Conservation (phyloP, 345 rosid genomes). For the Populus simonii region DNA sequence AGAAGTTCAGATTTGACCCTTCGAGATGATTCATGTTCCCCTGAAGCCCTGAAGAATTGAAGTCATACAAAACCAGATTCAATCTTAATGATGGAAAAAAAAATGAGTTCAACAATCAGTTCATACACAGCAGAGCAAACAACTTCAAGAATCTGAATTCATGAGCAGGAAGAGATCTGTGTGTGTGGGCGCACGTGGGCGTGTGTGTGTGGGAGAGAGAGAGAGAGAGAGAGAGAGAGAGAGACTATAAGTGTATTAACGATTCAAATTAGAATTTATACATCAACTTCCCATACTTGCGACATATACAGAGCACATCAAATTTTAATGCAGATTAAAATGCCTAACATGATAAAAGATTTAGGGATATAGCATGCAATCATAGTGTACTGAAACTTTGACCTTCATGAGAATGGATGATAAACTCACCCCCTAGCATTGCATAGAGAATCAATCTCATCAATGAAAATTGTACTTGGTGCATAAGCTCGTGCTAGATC, state of each 20-base stretch:
- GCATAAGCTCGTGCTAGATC: conserved; percentile 96
- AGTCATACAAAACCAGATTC: neutral
- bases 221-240: neutral
- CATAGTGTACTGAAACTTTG: neutral
- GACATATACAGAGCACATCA: neutral
- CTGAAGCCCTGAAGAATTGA: conserved; percentile 67
- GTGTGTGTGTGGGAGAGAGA: neutral
- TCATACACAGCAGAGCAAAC: neutral
- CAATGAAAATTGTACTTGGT: conserved; percentile 94
- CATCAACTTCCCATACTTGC: too few species aligned
- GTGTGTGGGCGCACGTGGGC: neutral
- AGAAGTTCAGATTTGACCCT: conserved; percentile 99
- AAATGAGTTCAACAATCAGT: neutral
- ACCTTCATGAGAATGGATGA: neutral
- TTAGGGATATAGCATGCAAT: neutral
- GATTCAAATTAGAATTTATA: too few species aligned
- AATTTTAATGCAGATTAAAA: neutral
- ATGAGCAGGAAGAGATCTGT: neutral
- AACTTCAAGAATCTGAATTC: neutral
- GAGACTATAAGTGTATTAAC: too few species aligned
- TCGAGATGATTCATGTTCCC: conserved; percentile 98
- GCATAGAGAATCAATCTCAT: conserved; percentile 97
- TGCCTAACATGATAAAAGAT: neutral
- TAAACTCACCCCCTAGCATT: conserved; percentile 85
- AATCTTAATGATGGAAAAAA: neutral